Base-by-base conservation (phyloP, 345 rosid species). In the Litchi chinensis region DNA sequence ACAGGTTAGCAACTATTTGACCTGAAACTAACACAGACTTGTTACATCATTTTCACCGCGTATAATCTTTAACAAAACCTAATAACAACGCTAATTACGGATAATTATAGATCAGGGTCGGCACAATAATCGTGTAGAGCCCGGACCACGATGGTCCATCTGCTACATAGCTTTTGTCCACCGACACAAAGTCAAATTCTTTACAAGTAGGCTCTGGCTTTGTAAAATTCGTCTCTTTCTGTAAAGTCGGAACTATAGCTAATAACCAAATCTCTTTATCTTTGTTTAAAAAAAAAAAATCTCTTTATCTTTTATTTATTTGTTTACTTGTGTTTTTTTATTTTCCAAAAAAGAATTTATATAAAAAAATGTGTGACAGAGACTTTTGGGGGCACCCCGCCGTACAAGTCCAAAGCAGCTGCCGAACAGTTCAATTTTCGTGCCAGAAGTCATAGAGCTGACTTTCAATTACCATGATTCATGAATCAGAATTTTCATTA, bases 81-180 rank as follows among this genome's bases (percentile, higher is more conserved):
- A 59, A 44, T 41, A 73, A 62, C 39, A 10, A 48, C 62, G 63
- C 71, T 48, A 65, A 24, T 76, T 28, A 70, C 44, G 78, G 71
- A 11, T 50, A 48, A 65, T 75, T 75, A 5, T 65, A 16, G 18
- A 11, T 18, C 18, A 0, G 0, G 46, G 71, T 65, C 78, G 71
- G 71, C 71, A 11, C 6, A n/a, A 3, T 66, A 37, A 76, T 66
- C 79, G 6, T 65, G 28, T 76, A 50, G 32, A 65, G 13, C 48
- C n/a, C 50, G 50, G 52, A 50, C 39, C 64, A 76, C 22, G 13
- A 10, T 10, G 64, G 64, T 50, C 63, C 26, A 10, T 18, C 1
- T 6, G n/a, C 8, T 50, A 2, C 4, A 3, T 8, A 21, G 52
- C 62, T 5, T 19, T 10, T 3, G 22, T 28, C 46, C 77, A 28